phyloP scores from a whole-genome alignment of 345 rosid species.

The Hevea brasiliensis region DNA sequence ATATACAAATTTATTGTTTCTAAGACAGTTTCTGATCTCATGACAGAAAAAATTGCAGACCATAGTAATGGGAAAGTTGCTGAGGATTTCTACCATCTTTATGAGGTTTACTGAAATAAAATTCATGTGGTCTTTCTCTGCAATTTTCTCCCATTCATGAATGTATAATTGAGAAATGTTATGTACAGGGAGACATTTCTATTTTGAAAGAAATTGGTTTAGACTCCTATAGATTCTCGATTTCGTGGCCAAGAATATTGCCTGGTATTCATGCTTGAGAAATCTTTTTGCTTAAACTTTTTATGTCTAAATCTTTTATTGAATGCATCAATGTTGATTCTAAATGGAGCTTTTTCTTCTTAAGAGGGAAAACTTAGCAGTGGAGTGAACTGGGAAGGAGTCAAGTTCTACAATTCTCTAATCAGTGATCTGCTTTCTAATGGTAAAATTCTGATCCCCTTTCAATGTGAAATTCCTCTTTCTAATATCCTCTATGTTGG shows the following conservation, averaged over 20 bases:
- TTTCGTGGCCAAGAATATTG: slow-evolving; percentile 24
- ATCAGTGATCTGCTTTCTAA: slow-evolving; percentile 23
- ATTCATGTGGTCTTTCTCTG: background rate
- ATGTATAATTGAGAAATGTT: background rate
- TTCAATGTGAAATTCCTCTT: background rate
- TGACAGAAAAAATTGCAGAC: slow-evolving; percentile 21
- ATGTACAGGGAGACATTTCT: slow-evolving; percentile 21
- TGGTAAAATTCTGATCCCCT: slow-evolving; percentile 1
- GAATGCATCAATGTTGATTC: background rate
- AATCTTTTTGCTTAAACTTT: too few species aligned
- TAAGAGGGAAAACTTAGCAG: slow-evolving; percentile 19
- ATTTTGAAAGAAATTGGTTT: slow-evolving; percentile 23
- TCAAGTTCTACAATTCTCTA: slow-evolving; percentile 26
- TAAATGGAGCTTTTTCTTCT: background rate
- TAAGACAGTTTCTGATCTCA: background rate
- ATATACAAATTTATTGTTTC: background rate
- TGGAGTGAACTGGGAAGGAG: slow-evolving; percentile 22
- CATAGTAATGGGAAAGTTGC: slow-evolving; percentile 22
- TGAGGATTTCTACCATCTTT: slow-evolving; percentile 23
- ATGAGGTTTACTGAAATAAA: background rate
- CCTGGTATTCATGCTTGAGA: slow-evolving; percentile 1
- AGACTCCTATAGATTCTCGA: slow-evolving; percentile 26
- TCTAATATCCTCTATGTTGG: background rate
- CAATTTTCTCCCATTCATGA: background rate
- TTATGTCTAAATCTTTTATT: background rate